These are phyloP conservation scores for Jackrogersella multiformis DNA, from an alignment of 495 filamentous ascomycete genomes.

Conservation along the genomic window DNA sequence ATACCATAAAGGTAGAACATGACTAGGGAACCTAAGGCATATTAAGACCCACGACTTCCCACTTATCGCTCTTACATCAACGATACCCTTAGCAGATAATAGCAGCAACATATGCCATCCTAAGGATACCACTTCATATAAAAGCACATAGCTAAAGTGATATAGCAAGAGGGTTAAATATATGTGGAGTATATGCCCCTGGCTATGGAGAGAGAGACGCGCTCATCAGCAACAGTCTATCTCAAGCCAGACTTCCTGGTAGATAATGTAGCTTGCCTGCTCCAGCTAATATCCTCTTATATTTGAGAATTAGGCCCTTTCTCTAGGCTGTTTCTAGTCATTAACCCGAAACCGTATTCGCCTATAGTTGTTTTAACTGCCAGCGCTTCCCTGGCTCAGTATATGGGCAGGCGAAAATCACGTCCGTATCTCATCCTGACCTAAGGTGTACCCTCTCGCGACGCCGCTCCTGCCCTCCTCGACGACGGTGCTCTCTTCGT, in stretches of 20 bases:
- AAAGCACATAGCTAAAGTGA: background rate
- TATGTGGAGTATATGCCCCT: background rate
- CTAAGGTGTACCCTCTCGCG: conserved; percentile 88
- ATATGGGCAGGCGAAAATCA: conserved; percentile 14
- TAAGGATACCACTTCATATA: background rate
- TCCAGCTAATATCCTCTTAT: background rate
- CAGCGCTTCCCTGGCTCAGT: background rate
- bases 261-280: too few species aligned
- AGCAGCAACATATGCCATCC: background rate
- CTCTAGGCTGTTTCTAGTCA: background rate
- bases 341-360: background rate
- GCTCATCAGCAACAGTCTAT: too few species aligned
- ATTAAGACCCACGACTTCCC: too few species aligned
- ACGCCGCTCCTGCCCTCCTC: conserved; percentile 90
- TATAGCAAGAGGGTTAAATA: background rate
- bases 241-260: too few species aligned
- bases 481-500: conserved; percentile 69
- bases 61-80: too few species aligned
- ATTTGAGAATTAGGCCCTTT: background rate
- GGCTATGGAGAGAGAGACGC: too few species aligned
- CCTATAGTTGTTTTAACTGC: background rate
- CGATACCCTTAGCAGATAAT: too few species aligned
- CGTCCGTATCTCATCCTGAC: conserved; percentile 56
- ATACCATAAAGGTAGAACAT: too few species aligned
- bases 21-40: too few species aligned